A percentile compares a stretch with the other conserved stretches of the same genome.
Conservation (phyloP, 2,329 filamentous ascomycete genomes). For the Fusarium floridanum region DNA sequence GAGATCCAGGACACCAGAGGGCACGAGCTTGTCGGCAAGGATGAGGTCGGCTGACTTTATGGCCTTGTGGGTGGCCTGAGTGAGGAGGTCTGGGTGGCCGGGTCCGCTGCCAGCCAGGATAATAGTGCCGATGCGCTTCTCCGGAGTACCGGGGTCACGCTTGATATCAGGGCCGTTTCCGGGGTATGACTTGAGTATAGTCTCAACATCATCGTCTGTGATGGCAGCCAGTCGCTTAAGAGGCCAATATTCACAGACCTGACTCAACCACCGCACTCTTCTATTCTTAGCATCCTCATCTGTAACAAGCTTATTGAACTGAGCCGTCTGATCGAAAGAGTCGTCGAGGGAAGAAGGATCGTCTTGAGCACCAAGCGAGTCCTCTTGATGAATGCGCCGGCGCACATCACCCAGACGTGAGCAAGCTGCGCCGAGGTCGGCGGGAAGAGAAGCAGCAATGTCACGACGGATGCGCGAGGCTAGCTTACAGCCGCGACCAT, state of each 20-base stretch:
- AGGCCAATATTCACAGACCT: constrained; percentile 99
- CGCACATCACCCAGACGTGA: constrained; percentile 81
- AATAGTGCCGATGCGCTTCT: constrained; percentile 72
- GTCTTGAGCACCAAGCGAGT: constrained; percentile 57
- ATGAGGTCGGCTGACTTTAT: constrained; percentile 82
- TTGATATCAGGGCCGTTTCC: constrained; percentile 43
- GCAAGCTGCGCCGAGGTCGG: constrained; percentile 81
- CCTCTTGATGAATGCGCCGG: constrained; percentile 79
- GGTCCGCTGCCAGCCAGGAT: constrained; percentile 93
- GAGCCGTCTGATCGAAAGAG: constrained; percentile 79
- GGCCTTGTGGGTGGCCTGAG: constrained; percentile 82
- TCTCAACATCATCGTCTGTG: constrained; percentile 82
- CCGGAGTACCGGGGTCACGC: constrained; percentile 28
- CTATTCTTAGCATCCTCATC: constrained; percentile 82
- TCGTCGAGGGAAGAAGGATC: constrained; percentile 73
- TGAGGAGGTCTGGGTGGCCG: constrained; percentile 92
- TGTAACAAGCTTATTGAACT: constrained; percentile 86
- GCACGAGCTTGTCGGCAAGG: constrained; percentile 88
- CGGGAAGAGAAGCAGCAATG: constrained; percentile 83
- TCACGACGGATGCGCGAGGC: constrained; percentile 90
- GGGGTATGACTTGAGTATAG: constrained; percentile 80
- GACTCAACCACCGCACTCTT: constrained; percentile 91
- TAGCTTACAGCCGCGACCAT: constrained; percentile 93
- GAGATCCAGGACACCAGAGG: constrained; percentile 85
- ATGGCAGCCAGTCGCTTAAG: constrained; percentile 84